Evolutionary conservation across 345 rosid genomes (phyloP).

Genomic region (Corchorus capsularis): DNA sequence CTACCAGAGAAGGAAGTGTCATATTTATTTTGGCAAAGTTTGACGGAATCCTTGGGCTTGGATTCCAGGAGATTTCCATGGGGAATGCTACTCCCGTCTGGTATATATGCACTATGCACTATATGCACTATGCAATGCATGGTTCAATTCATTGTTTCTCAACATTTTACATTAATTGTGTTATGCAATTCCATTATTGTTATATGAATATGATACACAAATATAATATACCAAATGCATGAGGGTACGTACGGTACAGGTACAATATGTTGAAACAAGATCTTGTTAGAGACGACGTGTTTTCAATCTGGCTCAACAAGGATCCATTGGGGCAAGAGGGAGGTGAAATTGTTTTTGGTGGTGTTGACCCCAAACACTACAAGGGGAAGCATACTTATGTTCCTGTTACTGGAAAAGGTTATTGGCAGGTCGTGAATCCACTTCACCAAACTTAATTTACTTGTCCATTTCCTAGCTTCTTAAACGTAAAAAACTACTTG

Average conservation of each 20-base stretch:
- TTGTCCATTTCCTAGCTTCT: too few species aligned
- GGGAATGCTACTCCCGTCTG: constrained; percentile 68
- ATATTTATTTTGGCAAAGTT: constrained; percentile 58
- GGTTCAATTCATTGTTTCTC: background rate
- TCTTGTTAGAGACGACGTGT: constrained; percentile 54
- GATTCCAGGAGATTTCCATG: constrained; percentile 73
- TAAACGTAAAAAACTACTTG: too few species aligned
- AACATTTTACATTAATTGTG: background rate
- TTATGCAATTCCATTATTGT: background rate
- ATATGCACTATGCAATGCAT: too few species aligned
- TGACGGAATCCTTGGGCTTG: constrained; percentile 85
- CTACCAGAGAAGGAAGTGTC: constrained; percentile 65
- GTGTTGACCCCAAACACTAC: constrained; percentile 60
- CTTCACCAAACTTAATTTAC: background rate
- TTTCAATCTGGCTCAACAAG: constrained; percentile 82
- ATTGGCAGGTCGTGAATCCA: constrained; percentile 76
- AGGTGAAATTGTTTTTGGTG: constrained; percentile 88
- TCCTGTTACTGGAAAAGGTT: constrained; percentile 67
- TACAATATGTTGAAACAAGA: constrained; percentile 66
- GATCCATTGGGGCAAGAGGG: constrained; percentile 49
- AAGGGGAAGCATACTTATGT: constrained; percentile 77
- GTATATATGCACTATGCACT: constrained; percentile 28
- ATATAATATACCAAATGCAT: background rate
- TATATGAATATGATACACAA: background rate
- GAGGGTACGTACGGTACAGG: constrained; percentile 35